phyloP scores from a whole-genome alignment of 2,329 filamentous ascomycete genomes.

The Calonectria henricotiae region DNA sequence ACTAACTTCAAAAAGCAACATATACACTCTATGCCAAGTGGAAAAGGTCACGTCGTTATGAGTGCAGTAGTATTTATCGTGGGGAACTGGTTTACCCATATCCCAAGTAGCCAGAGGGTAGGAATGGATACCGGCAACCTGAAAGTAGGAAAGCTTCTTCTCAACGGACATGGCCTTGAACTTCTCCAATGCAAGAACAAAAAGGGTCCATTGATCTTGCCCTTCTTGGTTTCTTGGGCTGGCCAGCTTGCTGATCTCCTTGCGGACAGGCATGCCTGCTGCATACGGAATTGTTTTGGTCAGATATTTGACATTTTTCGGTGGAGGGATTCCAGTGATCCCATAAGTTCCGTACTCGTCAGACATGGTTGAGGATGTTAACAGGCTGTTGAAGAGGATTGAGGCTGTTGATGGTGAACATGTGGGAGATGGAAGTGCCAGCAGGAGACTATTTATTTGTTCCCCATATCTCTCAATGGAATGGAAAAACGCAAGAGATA shows the following conservation, averaged over 20 bases:
- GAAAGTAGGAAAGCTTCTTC: constrained; percentile 37
- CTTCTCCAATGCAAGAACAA: constrained; percentile 32
- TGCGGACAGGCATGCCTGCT: neutral
- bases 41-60: constrained; percentile 39
- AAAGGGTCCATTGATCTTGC: constrained; percentile 34
- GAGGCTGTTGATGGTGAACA: no score
- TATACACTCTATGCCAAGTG: constrained; percentile 36
- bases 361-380: neutral
- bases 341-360: neutral
- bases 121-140: constrained; percentile 37
- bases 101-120: constrained; percentile 38
- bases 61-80: constrained; percentile 29
- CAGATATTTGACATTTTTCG: neutral
- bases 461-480: no score
- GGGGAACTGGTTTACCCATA: neutral
- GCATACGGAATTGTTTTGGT: constrained; percentile 21
- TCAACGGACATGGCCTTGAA: constrained; percentile 34
- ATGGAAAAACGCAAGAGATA: no score
- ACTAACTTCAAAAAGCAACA: constrained; percentile 36
- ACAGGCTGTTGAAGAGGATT: no score
- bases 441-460: no score
- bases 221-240: neutral
- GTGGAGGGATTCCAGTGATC: neutral
- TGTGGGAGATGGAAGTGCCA: no score
- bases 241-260: neutral